Conservation (phyloP, 441 rosid genomes). For the Macaranga tanarius region DNA sequence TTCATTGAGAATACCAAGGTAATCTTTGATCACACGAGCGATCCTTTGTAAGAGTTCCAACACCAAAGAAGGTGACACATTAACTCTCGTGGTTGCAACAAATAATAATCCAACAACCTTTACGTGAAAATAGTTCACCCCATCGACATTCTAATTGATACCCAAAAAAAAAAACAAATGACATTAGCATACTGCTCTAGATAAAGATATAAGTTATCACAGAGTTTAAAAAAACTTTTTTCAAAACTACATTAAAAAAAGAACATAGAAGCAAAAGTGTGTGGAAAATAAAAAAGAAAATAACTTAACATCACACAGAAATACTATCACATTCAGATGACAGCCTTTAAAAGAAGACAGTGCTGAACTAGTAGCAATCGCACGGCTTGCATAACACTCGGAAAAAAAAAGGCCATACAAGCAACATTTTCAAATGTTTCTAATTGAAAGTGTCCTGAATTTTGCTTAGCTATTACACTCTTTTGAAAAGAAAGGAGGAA, state of each 20-base stretch:
- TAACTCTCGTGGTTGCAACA: slow-evolving; percentile 90
- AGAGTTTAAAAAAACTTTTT: neutral
- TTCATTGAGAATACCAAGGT: slow-evolving; percentile 88
- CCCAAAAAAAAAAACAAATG: slow-evolving; percentile 32
- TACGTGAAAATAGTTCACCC: slow-evolving; percentile 90
- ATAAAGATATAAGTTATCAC: neutral
- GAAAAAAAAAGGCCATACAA: neutral
- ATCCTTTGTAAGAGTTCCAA: slow-evolving; percentile 95
- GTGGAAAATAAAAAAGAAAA: neutral
- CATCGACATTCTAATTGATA: slow-evolving; percentile 75
- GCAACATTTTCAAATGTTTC: neutral
- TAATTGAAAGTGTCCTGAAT: neutral
- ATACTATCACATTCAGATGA: neutral
- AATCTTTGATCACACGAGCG: slow-evolving; percentile 93
- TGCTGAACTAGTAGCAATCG: neutral
- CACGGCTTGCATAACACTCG: neutral
- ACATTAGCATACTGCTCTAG: neutral
- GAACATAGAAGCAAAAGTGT: neutral
- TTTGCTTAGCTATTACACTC: neutral
- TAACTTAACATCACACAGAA: neutral
- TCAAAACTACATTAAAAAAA: neutral
- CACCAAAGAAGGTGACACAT: slow-evolving; percentile 84
- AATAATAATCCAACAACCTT: slow-evolving; percentile 84
- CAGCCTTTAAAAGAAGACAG: neutral
- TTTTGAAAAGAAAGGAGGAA: neutral